Evolutionary conservation across 208 protist species (phyloP), one percentile per base, ranked within the genome.

Genomic region (Leishmania arabica): DNA sequence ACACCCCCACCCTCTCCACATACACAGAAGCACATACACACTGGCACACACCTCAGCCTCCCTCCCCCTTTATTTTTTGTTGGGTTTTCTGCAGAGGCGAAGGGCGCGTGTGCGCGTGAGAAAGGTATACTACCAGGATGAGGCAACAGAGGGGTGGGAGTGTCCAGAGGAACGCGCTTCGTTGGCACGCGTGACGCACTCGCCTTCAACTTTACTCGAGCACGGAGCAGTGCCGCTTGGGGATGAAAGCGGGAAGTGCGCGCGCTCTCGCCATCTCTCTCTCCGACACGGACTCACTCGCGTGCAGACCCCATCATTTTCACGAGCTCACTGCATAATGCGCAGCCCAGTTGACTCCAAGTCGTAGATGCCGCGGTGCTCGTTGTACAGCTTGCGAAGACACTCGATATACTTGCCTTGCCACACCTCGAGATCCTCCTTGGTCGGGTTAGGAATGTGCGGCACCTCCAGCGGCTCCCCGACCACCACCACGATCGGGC

Each of bases 401-500:
- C 88, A 90, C 24, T 84, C 89, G 37, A 97, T 90, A 83, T 98
- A 98, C 84, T 86, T 83, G 27, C 75, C 80, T 49, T 96, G 95
- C 89, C 93, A 98, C 51, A 84, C 21, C 19, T 95, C 82, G 60
- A 97, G 42, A 34, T 96, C 92, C 54, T 88, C 89, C 19, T 71
- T 45, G 3, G 92, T 96, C 9, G 95, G 95, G 60, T 94, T 47
- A 2, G 82, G 76, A 56, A 95, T 92, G 68, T 85, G 90, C 45
- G 92, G 92, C 31, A 97, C 81, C 53, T 85, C 83, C 11, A 98
- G 73, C 1, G 95, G 95, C 27, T 87, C 88, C 5, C 95, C 95
- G 2, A 98, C 83, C 31, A 98, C 95, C 58, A 96, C 90, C 31
- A 91, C 86, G 64, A 98, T 97, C 3, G 92, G 94, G 0, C 88